Base-by-base conservation (phyloP, 176 grass and related monocot genomes). In the Oryza officinalis region DNA sequence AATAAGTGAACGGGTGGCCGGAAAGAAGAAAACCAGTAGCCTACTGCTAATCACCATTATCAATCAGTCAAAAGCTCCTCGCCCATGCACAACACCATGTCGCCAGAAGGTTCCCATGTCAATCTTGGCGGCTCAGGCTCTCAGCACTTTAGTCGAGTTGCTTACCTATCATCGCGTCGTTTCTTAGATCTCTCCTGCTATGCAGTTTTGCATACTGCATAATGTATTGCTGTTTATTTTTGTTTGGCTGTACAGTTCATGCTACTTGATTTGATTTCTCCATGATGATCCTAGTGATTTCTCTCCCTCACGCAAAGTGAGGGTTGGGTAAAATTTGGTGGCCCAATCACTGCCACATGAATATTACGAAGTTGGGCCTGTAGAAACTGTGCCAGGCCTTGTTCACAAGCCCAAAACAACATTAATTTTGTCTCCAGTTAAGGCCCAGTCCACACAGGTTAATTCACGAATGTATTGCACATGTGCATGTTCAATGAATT, bases 61-160 rank as follows among this genome's bases (percentile, higher is more conserved):
- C 31, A 20, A 12, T 71, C 47, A 6, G 22, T 40, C 27, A 3
- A 40, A 38, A 27, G 13, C 12, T 30, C 8, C 6, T 50, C 14
- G 28, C 13, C 43, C 50, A 3, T 57, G 14, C 61, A 38, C 20
- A 15, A 38, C 2, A 17, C 12, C 31, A 10, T 27, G 27, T 1
- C 33, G 37, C 70, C 66, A 71, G 70, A 75, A 32, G n/a, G 33
- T 44, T 31, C 6, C 5, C 23, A 18, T 46, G 84, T 17, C 68
- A 79, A 72, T 28, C 8, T 69, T 63, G 69, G 76, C 31, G 44
- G 26, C 70, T 86, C 69, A 17, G 50, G 50, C 18, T 2, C 50
- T 22, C 50, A 0, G 17, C 50, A 3, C 6, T 37, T 37, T 6
- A 37, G 35, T 1, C 35, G 15, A 10, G 50, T 63, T 60, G 25